Percentiles rank a stretch among this genome's conserved stretches.
Conservation (phyloP, 345 rosid species). For the Salix arbutifolia region DNA sequence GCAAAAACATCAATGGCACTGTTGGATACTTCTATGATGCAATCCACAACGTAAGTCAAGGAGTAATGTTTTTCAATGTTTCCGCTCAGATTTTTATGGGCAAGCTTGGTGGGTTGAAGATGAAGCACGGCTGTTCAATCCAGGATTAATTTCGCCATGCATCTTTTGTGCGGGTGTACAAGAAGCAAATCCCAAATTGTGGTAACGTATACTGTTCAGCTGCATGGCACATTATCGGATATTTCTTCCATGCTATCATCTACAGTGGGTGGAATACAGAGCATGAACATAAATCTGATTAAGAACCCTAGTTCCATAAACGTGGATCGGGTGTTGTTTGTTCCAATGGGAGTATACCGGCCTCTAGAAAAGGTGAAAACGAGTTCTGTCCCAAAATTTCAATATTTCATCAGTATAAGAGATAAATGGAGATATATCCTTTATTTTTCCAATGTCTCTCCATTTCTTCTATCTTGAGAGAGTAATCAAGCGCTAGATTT, state of each 20-base stretch:
- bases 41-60: constrained; percentile 23
- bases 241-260: constrained; percentile 39
- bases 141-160: constrained; percentile 23
- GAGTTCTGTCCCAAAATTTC: not conserved
- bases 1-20: constrained; percentile 28
- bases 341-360: constrained; percentile 39
- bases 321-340: constrained; percentile 43
- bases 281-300: constrained; percentile 31
- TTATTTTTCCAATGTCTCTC: not conserved
- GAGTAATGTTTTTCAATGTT: constrained; percentile 31
- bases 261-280: constrained; percentile 18
- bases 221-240: constrained; percentile 33
- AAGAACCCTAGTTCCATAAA: constrained; percentile 17
- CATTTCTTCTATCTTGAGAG: no score
- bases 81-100: constrained; percentile 31
- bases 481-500: no score
- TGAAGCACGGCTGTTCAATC: constrained; percentile 13
- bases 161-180: constrained; percentile 51
- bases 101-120: constrained; percentile 41
- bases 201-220: constrained; percentile 59
- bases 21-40: constrained; percentile 43
- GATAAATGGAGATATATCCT: no score
- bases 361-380: constrained; percentile 23
- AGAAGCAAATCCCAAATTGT: constrained; percentile 29
- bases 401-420: no score